Conservation (phyloP, 495 filamentous ascomycete species). For the Poronia punctata region DNA sequence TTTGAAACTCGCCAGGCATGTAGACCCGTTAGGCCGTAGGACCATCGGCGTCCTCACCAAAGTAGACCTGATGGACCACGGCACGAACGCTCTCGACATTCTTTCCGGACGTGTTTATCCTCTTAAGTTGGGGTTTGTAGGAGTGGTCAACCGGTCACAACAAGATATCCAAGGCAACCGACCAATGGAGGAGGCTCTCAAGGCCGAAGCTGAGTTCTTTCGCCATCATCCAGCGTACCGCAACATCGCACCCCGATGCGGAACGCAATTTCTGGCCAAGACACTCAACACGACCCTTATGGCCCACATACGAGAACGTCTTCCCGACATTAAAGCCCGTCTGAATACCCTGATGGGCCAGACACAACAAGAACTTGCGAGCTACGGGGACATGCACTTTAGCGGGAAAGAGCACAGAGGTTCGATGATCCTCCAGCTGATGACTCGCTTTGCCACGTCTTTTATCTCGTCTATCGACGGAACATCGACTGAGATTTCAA, state of each 20-base stretch:
- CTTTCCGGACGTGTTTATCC: slow-evolving; percentile 94
- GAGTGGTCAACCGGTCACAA: slow-evolving; percentile 95
- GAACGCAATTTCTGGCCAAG: slow-evolving; percentile 93
- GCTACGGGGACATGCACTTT: slow-evolving; percentile 97
- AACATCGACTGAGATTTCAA: slow-evolving; percentile 96
- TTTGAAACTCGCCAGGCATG: slow-evolving; percentile 91
- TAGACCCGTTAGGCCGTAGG: slow-evolving; percentile 87
- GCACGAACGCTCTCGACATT: slow-evolving; percentile 96
- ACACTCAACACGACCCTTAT: slow-evolving; percentile 91
- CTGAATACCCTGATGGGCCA: slow-evolving; percentile 98
- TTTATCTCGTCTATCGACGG: slow-evolving; percentile 99
- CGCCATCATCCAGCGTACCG: slow-evolving; percentile 93
- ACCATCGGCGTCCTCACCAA: slow-evolving; percentile 98
- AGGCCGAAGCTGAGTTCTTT: slow-evolving; percentile 92
- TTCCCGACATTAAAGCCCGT: slow-evolving; percentile 96
- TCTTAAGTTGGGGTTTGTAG: slow-evolving; percentile 94
- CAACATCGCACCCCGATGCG: slow-evolving; percentile 90
- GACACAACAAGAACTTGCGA: slow-evolving; percentile 96
- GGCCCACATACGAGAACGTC: slow-evolving; percentile 88
- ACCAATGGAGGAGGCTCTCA: slow-evolving; percentile 78
- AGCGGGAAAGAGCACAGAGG: slow-evolving; percentile 95
- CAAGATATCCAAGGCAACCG: slow-evolving; percentile 98
- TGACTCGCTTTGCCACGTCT: slow-evolving; percentile 95
- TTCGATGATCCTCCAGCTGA: slow-evolving; percentile 88
- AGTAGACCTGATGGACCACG: slow-evolving; percentile 97